Base-by-base conservation (phyloP, 495 filamentous ascomycete genomes). In the Aspergillus diversus region DNA sequence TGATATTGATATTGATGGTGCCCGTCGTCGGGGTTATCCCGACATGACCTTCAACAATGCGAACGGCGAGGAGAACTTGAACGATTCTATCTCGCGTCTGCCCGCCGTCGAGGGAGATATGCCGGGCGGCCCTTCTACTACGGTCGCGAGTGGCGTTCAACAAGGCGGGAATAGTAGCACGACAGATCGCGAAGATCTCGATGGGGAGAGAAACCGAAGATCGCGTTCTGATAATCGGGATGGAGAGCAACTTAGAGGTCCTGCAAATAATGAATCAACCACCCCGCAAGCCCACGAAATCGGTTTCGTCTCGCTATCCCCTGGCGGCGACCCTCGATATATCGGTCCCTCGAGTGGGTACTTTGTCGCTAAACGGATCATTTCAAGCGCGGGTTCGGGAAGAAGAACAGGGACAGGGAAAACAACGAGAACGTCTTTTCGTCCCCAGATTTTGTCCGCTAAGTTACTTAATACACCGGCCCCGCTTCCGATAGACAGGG, bases 341-440 rank as follows among this genome's bases (percentile, higher is more conserved):
- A 75, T 78, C 17, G 74, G 79, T 5, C 73, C 76, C 53, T 76
- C 74, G 13, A 78, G 77, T 56, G 77, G 77, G 4, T 78, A 75
- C 43, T 80, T 77, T 53, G 73, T 81, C 33, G 77, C 76, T 21
- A 79, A 78, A 32, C 72, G 75, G 27, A 69, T 81, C 11, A 76
- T 81, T 47, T 73, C 75, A 0, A 77, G 63, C 34, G 64, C 75
- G 58, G 75, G 76, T 13, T 69, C 70, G 32, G 64, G 70, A 37
- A 60, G 59, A n/a, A 66, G 55, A 15, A 32, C 33, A 2, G 56
- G 52, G 33, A 46, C 51, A 5, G 33, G 54, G 31, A 39, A 50
- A 1, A 57, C 6, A 42, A 13, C 15, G 0, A 33, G 59, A 37
- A 27, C 21, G 21, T 27, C 21, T 27, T 64, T 52, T 11, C 39